A percentile compares a stretch with the other conserved stretches of the same genome.
phyloP scores from a whole-genome alignment of 805 yeast genomes.

The Lipomyces mesembrius region DNA sequence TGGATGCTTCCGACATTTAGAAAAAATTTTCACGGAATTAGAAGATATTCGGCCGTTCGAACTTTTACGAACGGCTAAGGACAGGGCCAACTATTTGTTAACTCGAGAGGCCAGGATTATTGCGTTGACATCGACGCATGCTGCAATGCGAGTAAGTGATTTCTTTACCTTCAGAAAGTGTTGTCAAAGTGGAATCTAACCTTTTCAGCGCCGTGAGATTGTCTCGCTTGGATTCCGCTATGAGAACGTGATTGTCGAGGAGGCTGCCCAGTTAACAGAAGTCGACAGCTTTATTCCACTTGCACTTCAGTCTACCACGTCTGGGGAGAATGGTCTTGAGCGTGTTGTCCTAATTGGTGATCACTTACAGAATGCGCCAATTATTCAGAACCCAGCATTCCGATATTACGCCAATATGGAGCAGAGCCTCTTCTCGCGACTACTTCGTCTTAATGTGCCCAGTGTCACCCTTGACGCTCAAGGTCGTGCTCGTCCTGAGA shows the following conservation, averaged over 20 bases:
- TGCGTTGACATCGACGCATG: conserved; percentile 41
- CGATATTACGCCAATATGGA: conserved; percentile 32
- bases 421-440: conserved; percentile 42
- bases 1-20: conserved; percentile 37
- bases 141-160: conserved; percentile 30
- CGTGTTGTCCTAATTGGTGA: conserved; percentile 50
- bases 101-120: conserved; percentile 44
- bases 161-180: neutral
- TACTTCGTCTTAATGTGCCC: conserved; percentile 40
- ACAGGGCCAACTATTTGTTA: conserved; percentile 41
- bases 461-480: conserved; percentile 37
- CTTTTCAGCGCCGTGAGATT: conserved; percentile 28
- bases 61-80: conserved; percentile 31
- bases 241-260: conserved; percentile 46
- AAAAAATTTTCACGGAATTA: conserved; percentile 40
- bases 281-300: conserved; percentile 46
- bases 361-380: conserved; percentile 40
- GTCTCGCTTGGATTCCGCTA: conserved; percentile 38
- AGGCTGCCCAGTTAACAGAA: conserved; percentile 46
- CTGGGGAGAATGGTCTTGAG: conserved; percentile 25
- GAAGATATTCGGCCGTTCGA: conserved; percentile 43
- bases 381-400: conserved; percentile 30
- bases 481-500: conserved; percentile 41
- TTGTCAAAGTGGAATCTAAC: too few species aligned
- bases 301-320: conserved; percentile 30